A percentile compares a stretch with the other conserved stretches of the same genome.
Evolutionary conservation across 2,329 filamentous ascomycete species (phyloP).

Genomic region (Mycosphaerella arachidis): DNA sequence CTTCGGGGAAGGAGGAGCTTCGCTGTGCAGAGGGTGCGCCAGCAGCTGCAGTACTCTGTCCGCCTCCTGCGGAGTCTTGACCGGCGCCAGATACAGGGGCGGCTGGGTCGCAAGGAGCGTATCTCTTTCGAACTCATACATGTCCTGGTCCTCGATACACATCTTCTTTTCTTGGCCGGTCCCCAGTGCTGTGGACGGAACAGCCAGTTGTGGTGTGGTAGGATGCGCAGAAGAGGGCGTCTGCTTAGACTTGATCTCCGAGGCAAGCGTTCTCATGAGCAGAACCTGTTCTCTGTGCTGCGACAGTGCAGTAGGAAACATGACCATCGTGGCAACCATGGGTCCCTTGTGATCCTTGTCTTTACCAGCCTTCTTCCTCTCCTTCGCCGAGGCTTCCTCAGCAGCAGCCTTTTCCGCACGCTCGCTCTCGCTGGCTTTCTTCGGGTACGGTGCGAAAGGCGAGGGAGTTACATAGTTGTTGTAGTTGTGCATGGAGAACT

Average conservation of each 20-base stretch:
- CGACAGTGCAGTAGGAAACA: constrained; percentile 77
- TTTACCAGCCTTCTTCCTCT: constrained; percentile 23
- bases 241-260: constrained; percentile 47
- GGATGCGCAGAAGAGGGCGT: constrained; percentile 48
- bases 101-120: constrained; percentile 69
- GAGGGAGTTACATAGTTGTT: constrained; percentile 88
- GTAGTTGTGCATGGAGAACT: constrained; percentile 88
- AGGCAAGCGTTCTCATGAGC: constrained; percentile 64
- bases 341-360: constrained; percentile 40
- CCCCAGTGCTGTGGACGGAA: constrained; percentile 30
- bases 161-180: constrained; percentile 47
- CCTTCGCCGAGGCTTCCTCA: constrained; percentile 42
- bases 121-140: constrained; percentile 70
- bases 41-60: constrained; percentile 67
- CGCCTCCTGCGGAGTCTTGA: constrained; percentile 62
- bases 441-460: constrained; percentile 69
- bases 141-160: constrained; percentile 69
- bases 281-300: constrained; percentile 71
- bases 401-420: constrained; percentile 42
- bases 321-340: constrained; percentile 69
- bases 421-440: constrained; percentile 31
- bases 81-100: constrained; percentile 73
- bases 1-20: constrained; percentile 76
- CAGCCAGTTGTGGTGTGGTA: constrained; percentile 48
- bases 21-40: constrained; percentile 71